Evolutionary conservation across 2,329 filamentous ascomycete genomes (phyloP).

Genomic region (Septoria linicola): DNA sequence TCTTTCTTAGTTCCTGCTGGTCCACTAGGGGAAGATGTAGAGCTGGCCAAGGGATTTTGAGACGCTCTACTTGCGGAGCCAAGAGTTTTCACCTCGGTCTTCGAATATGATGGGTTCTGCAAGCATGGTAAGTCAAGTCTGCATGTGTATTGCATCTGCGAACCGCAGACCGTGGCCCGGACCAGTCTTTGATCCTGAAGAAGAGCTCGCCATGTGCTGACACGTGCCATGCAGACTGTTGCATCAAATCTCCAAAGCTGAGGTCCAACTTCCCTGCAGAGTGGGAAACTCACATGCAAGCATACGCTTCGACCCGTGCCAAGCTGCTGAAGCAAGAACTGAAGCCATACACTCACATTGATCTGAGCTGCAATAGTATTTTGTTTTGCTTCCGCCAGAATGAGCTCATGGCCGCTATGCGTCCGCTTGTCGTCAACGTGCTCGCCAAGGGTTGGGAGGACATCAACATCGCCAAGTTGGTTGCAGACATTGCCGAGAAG

Average conservation of each 20-base stretch:
- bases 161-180: no score
- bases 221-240: no score
- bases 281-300: constrained; percentile 7
- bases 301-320: neutral
- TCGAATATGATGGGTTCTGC: neutral
- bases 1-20: neutral
- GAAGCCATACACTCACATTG: neutral
- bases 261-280: constrained; percentile 8
- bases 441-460: constrained; percentile 7
- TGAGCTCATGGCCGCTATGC: neutral
- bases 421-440: neutral
- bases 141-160: no score
- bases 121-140: neutral
- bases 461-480: neutral
- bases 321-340: constrained; percentile 22
- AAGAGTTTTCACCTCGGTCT: neutral
- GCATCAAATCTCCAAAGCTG: no score
- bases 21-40: no score
- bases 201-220: no score
- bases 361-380: neutral
- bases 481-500: neutral
- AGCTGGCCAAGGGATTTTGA: neutral
- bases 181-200: no score
- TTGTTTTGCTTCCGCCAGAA: neutral
- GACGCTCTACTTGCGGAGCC: neutral